phyloP scores from a whole-genome alignment of 2,329 filamentous ascomycete genomes.

The Pseudogymnoascus sp. region DNA sequence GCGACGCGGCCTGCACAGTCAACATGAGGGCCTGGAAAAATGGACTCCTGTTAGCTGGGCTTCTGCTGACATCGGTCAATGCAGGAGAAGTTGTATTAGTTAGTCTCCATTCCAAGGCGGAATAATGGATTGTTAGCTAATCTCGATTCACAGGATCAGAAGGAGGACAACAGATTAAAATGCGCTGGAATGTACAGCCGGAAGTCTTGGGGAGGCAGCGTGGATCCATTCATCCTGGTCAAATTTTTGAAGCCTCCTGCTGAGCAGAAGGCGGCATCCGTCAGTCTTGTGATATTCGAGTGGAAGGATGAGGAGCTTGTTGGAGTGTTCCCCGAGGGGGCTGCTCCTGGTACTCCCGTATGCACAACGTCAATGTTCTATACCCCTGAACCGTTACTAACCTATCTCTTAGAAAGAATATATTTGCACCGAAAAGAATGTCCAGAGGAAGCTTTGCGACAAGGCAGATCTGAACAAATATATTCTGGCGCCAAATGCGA shows the following conservation, averaged over 20 bases:
- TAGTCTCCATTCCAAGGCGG: constrained; percentile 20
- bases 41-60: constrained; percentile 43
- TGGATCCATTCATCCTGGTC: constrained; percentile 82
- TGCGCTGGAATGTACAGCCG: constrained; percentile 91
- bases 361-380: not conserved
- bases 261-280: constrained; percentile 53
- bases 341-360: constrained; percentile 3
- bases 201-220: constrained; percentile 76
- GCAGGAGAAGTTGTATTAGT: constrained; percentile 55
- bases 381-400: constrained; percentile 27
- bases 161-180: constrained; percentile 69
- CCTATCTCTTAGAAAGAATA: constrained; percentile 45
- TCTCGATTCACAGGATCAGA: constrained; percentile 54
- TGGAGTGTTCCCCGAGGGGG: constrained; percentile 55
- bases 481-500: constrained; percentile 71
- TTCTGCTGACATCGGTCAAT: constrained; percentile 46
- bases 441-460: constrained; percentile 66
- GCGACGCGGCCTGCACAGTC: constrained; percentile 16
- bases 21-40: constrained; percentile 50
- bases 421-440: constrained; percentile 69
- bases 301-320: constrained; percentile 80
- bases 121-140: not conserved
- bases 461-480: constrained; percentile 75
- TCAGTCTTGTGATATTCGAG: constrained; percentile 87
- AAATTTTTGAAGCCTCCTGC: constrained; percentile 60